Conservation (phyloP, 2,329 filamentous ascomycete genomes). For the Diaporthe batatas region DNA sequence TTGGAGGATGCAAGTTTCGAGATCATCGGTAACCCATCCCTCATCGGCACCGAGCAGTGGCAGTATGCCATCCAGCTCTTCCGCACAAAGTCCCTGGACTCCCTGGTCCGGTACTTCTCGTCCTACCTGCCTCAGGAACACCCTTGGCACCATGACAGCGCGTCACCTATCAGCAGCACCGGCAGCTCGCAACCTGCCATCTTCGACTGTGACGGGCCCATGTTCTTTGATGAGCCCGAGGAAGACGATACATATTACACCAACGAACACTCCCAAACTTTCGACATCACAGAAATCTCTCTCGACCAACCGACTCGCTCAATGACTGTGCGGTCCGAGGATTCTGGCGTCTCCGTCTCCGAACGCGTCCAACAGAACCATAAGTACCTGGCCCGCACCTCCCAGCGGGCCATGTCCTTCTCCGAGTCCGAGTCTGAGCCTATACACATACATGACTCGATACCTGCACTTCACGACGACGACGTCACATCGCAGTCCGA, state of each 20-base stretch:
- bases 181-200: slow-evolving; percentile 51
- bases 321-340: slow-evolving; percentile 63
- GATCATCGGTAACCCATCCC: slow-evolving; percentile 70
- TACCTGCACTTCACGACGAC: slow-evolving; percentile 52
- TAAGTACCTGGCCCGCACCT: slow-evolving; percentile 52
- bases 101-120: slow-evolving; percentile 70
- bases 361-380: slow-evolving; percentile 53
- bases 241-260: slow-evolving; percentile 51
- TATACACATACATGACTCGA: slow-evolving; percentile 51
- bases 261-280: slow-evolving; percentile 57
- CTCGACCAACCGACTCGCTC: slow-evolving; percentile 60
- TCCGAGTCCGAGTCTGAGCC: slow-evolving; percentile 63
- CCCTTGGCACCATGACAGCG: slow-evolving; percentile 55
- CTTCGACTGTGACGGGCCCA: slow-evolving; percentile 48
- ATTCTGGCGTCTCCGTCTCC: slow-evolving; percentile 55
- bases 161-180: slow-evolving; percentile 54
- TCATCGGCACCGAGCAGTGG: slow-evolving; percentile 72
- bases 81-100: slow-evolving; percentile 70
- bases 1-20: slow-evolving; percentile 71
- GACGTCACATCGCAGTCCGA: slow-evolving; percentile 60
- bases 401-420: slow-evolving; percentile 65
- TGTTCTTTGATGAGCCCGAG: slow-evolving; percentile 60
- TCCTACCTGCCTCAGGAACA: slow-evolving; percentile 69
- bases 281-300: slow-evolving; percentile 47
- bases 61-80: slow-evolving; percentile 70